phyloP scores from a whole-genome alignment of 129 eudicot genomes.

The Flaveria bidentis region DNA sequence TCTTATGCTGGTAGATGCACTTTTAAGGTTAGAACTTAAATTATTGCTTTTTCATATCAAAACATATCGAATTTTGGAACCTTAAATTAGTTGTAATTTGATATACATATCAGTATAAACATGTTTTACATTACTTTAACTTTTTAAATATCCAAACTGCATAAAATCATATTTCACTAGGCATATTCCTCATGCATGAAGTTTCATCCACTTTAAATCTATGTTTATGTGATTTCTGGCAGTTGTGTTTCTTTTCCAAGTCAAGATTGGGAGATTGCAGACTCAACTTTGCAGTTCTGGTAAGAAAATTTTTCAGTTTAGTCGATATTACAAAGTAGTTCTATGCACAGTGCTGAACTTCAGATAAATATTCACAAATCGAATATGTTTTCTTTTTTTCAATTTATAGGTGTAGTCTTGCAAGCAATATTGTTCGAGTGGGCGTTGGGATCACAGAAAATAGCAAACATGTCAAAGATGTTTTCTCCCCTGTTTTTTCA shows the following conservation, averaged over 20 bases:
- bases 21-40: constrained; percentile 62
- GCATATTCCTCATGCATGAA: constrained; percentile 6
- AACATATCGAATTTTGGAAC: background rate
- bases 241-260: constrained; percentile 89
- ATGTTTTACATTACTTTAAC: background rate
- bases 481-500: constrained; percentile 70
- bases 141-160: constrained; percentile 16
- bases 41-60: constrained; percentile 4
- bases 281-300: constrained; percentile 97
- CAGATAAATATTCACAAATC: constrained; percentile 16
- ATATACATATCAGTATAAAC: constrained; percentile 11
- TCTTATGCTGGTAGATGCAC: constrained; percentile 77
- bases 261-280: constrained; percentile 96
- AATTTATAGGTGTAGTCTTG: constrained; percentile 75
- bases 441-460: constrained; percentile 45
- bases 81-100: constrained; percentile 14
- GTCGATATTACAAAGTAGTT: constrained; percentile 15
- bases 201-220: constrained; percentile 27
- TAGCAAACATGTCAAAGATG: constrained; percentile 48
- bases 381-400: constrained; percentile 12
- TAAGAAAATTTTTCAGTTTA: constrained; percentile 27
- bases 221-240: constrained; percentile 36
- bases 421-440: constrained; percentile 67
- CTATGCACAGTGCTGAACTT: background rate
- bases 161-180: constrained; percentile 13